Percentiles rank a stretch among this genome's conserved stretches.
Evolutionary conservation across 139 green algal genomes (phyloP).

Genomic region (Coccomyxa sp.): DNA sequence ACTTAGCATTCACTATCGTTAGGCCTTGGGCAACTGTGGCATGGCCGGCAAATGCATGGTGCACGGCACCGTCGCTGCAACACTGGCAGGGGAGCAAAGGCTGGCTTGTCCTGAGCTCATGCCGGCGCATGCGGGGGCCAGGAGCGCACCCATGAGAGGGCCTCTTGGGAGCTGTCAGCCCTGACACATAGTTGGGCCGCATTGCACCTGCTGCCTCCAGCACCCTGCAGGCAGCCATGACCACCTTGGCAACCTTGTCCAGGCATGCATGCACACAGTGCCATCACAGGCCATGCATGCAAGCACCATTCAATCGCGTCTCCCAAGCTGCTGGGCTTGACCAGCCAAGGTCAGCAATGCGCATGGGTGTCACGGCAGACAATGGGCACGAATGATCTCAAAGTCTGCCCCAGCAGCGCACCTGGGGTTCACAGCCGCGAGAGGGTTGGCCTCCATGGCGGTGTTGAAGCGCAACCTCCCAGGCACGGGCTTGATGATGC

Average conservation of each 20-base stretch:
- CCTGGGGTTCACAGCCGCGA: not conserved
- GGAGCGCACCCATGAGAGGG: not conserved
- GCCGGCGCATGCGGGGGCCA: too few species aligned
- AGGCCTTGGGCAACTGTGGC: not conserved
- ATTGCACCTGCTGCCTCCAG: not conserved
- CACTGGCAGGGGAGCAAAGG: not conserved
- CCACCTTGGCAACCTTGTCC: not conserved
- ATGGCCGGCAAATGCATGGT: not conserved
- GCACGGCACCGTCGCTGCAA: not conserved
- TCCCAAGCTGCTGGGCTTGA: not conserved
- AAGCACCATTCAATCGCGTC: not conserved
- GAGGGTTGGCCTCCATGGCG: not conserved
- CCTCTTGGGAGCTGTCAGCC: not conserved
- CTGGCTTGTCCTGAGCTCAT: not conserved
- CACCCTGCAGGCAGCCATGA: not conserved
- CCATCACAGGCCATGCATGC: not conserved
- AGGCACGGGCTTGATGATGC: not conserved
- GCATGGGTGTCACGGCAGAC: not conserved
- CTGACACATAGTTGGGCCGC: not conserved
- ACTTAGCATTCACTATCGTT: not conserved
- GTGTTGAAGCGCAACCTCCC: not conserved
- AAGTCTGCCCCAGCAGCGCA: not conserved
- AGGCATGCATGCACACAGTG: not conserved
- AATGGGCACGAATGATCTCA: not conserved
- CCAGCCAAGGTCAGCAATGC: not conserved